Conservation (phyloP, 352 stramenopile genomes). For the Phytophthora fragariaefolia region DNA sequence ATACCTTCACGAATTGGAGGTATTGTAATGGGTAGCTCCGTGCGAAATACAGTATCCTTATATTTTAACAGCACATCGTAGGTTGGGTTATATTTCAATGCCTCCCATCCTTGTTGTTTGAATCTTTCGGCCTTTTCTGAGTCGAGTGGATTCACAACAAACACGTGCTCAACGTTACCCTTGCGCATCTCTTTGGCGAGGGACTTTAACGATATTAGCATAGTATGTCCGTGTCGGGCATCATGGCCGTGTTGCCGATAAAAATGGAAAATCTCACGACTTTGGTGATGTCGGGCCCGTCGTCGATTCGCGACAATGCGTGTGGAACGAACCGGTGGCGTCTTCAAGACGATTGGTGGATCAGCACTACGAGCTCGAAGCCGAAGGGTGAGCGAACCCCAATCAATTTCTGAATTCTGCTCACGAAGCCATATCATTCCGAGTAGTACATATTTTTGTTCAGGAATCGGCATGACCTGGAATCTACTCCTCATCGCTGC, state of each 20-base stretch:
- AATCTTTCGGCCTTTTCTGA: too few relatives aligned
- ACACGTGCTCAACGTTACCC: too few relatives aligned
- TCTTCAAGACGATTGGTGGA: background rate
- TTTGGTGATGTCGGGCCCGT: background rate
- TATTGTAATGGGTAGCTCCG: too few relatives aligned
- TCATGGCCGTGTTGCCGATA: slow-evolving; percentile 4
- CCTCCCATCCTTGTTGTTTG: too few relatives aligned
- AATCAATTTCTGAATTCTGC: slow-evolving; percentile 28
- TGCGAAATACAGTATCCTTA: too few relatives aligned
- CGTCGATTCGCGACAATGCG: slow-evolving; percentile 6
- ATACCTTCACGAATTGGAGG: too few relatives aligned
- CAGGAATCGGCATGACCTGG: slow-evolving; percentile 14
- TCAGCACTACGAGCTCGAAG: slow-evolving; percentile 1
- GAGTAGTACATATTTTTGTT: slow-evolving; percentile 19
- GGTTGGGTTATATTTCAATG: too few relatives aligned
- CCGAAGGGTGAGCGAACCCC: slow-evolving; percentile 6
- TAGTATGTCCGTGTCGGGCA: too few relatives aligned
- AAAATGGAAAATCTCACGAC: slow-evolving; percentile 22
- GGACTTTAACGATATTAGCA: too few relatives aligned
- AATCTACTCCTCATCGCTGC: slow-evolving; percentile 11
- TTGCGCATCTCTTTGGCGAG: too few relatives aligned
- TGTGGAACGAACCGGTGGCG: slow-evolving; percentile 8
- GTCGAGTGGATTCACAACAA: too few relatives aligned
- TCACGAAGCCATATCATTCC: slow-evolving; percentile 30
- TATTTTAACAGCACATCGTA: too few relatives aligned